A percentile compares a stretch with the other conserved stretches of the same genome.
These are phyloP conservation scores for Penicillium sp. DNA, from an alignment of 2,329 filamentous ascomycete species.

Conservation along the genomic window DNA sequence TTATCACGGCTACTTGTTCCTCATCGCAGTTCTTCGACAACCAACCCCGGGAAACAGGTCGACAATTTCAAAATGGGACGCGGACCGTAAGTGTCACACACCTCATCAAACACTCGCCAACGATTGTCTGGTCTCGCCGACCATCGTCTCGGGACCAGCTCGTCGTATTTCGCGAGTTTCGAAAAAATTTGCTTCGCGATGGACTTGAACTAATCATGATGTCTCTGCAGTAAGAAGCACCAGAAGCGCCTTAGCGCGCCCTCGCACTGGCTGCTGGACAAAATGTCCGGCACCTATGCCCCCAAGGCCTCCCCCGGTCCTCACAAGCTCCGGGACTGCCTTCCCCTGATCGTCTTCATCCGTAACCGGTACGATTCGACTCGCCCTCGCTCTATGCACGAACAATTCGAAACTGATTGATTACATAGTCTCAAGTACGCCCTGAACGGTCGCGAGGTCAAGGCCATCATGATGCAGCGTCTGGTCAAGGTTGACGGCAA, in stretches of 20 bases:
- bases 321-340: slow-evolving; percentile 99
- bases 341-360: slow-evolving; percentile 98
- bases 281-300: slow-evolving; percentile 86
- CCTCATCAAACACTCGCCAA: slow-evolving; percentile 1
- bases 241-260: slow-evolving; percentile 99
- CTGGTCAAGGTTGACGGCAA: slow-evolving; percentile 99
- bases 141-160: neutral
- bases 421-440: slow-evolving; percentile 91
- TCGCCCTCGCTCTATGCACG: neutral
- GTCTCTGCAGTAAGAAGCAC: slow-evolving; percentile 81
- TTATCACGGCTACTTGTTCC: slow-evolving; percentile 12
- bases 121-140: neutral
- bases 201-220: slow-evolving; percentile 27
- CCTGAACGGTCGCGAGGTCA: slow-evolving; percentile 96
- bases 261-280: slow-evolving; percentile 99
- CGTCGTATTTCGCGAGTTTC: slow-evolving; percentile 6
- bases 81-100: slow-evolving; percentile 54
- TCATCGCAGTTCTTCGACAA: slow-evolving; percentile 39
- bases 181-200: slow-evolving; percentile 6
- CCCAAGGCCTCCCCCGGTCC: slow-evolving; percentile 76
- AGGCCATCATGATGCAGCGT: slow-evolving; percentile 98
- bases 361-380: slow-evolving; percentile 58
- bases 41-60: slow-evolving; percentile 30
- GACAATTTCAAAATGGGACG: slow-evolving; percentile 53
- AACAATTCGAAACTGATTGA: slow-evolving; percentile 7